Evolutionary conservation across 148 eudicot genomes (phyloP).

Genomic region (Agrostemma githago): DNA sequence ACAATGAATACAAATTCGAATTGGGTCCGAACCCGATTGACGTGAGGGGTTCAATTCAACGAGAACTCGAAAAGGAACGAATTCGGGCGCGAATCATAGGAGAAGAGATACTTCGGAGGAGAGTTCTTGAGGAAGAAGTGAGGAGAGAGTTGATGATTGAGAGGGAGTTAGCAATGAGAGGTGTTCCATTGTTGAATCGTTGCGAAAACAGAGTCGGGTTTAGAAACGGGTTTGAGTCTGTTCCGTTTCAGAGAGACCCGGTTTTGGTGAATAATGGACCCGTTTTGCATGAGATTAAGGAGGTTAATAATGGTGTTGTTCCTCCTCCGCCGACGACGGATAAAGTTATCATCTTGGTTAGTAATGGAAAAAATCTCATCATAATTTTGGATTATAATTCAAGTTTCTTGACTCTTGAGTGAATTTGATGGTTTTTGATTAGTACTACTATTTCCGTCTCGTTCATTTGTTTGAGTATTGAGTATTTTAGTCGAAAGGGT

Average conservation of each 20-base stretch:
- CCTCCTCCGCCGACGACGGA: constrained; percentile 26
- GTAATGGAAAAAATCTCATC: constrained; percentile 9
- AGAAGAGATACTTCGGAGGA: constrained; percentile 39
- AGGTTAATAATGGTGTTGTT: constrained; percentile 15
- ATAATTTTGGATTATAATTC: neutral
- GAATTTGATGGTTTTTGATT: neutral
- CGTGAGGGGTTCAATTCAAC: constrained; percentile 13
- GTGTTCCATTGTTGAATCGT: constrained; percentile 22
- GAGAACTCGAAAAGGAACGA: constrained; percentile 56
- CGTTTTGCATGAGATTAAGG: constrained; percentile 23
- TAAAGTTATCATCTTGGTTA: constrained; percentile 45
- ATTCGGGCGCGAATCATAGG: constrained; percentile 56
- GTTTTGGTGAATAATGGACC: constrained; percentile 6
- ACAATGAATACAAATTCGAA: neutral
- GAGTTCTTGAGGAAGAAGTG: constrained; percentile 54
- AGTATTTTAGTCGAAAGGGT: neutral
- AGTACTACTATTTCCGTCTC: neutral
- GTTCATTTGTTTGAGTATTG: neutral
- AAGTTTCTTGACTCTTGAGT: neutral
- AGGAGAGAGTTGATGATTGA: constrained; percentile 61
- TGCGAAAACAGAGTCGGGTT: constrained; percentile 20
- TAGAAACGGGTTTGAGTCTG: constrained; percentile 15
- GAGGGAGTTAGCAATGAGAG: constrained; percentile 38
- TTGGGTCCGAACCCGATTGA: neutral
- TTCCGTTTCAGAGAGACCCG: constrained; percentile 38